phyloP scores from a whole-genome alignment of 768 basidiomycete species.

The Auricularia cornea region DNA sequence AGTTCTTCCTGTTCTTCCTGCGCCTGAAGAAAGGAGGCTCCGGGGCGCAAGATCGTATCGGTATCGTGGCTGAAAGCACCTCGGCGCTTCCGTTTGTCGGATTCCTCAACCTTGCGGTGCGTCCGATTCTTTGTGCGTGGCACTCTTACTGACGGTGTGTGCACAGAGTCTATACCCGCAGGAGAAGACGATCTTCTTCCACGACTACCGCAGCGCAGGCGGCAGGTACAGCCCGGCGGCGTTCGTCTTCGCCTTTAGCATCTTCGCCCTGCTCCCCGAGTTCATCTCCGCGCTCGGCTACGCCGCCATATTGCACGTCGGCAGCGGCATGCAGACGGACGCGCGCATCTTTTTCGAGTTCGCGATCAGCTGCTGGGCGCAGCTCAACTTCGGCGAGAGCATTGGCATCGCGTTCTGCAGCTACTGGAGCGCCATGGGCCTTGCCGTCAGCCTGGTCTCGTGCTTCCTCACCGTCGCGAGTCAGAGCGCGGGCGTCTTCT shows the following conservation, averaged over 20 bases:
- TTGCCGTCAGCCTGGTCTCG: neutral
- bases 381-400: neutral
- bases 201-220: conserved; percentile 33
- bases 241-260: conserved; percentile 21
- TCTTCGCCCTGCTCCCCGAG: conserved; percentile 17
- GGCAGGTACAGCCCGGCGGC: conserved; percentile 28
- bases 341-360: neutral
- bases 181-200: conserved; percentile 34
- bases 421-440: neutral
- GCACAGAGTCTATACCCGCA: conserved; percentile 30
- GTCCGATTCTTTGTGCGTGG: neutral
- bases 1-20: conserved; percentile 30
- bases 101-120: conserved; percentile 15
- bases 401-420: neutral
- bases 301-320: neutral
- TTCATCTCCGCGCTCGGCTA: conserved; percentile 12
- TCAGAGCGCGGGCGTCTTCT: neutral
- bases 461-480: neutral
- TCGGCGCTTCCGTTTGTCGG: conserved; percentile 29
- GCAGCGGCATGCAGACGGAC: neutral
- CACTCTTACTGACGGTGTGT: conserved; percentile 3
- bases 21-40: conserved; percentile 27
- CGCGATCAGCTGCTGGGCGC: neutral
- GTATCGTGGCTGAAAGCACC: conserved; percentile 21
- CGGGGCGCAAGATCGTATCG: conserved; percentile 34